Evolutionary conservation across 148 eudicot species (phyloP).

Genomic region (Camellia japonica): DNA sequence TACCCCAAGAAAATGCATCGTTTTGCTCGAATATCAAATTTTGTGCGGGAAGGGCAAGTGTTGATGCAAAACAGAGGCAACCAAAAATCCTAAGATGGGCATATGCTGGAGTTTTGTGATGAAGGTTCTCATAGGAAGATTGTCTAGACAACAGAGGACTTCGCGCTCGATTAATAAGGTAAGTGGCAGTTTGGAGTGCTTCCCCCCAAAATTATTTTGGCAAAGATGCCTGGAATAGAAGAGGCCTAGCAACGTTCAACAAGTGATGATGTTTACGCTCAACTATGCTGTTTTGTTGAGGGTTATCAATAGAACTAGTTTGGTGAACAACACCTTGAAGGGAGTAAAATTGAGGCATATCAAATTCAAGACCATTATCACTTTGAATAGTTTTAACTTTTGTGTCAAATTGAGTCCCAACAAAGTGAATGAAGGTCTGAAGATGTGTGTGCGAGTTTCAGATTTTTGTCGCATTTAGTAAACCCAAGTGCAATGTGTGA

Average conservation of each 20-base stretch:
- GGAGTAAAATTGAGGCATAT: not conserved
- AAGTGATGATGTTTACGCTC: not conserved
- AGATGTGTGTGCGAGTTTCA: not conserved
- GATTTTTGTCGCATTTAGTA: not conserved
- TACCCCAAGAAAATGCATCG: not conserved
- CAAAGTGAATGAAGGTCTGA: not conserved
- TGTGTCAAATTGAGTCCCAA: not conserved
- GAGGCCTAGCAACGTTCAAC: too few species aligned
- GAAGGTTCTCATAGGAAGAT: too few species aligned
- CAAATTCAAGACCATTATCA: not conserved
- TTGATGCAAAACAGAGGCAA: not conserved
- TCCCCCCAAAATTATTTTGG: not conserved
- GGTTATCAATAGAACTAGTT: conserved; percentile 1
- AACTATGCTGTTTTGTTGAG: not conserved
- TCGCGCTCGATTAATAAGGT: too few species aligned
- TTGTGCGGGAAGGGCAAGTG: not conserved
- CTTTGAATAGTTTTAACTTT: not conserved
- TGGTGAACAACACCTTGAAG: not conserved
- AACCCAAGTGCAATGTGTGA: not conserved
- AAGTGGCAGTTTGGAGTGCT: not conserved
- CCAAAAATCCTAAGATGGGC: not conserved
- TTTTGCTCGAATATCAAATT: not conserved
- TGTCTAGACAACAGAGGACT: too few species aligned
- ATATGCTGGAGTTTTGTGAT: not conserved
- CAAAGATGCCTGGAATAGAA: too few species aligned